Conservation (phyloP, 140 eudicot species). For the Stevia rebaudiana region DNA sequence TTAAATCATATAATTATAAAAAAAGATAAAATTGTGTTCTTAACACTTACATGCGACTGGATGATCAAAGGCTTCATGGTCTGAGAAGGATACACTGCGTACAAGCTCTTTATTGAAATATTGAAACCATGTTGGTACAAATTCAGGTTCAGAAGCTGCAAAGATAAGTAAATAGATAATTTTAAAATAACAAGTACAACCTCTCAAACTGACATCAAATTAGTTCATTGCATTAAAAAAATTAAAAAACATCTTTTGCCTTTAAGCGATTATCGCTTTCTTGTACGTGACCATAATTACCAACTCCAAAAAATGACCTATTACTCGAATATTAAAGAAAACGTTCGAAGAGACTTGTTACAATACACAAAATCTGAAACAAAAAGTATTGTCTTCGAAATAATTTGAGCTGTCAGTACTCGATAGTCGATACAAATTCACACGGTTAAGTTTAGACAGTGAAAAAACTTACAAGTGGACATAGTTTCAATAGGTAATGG, state of each 20-base stretch:
- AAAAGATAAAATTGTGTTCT: not conserved
- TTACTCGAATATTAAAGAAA: not conserved
- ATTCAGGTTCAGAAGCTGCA: slow-evolving; percentile 65
- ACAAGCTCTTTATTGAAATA: slow-evolving; percentile 78
- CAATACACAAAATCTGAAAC: not conserved
- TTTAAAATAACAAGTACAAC: not conserved
- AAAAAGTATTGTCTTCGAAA: not conserved
- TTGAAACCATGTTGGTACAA: slow-evolving; percentile 79
- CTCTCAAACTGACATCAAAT: not conserved
- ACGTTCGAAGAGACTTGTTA: not conserved
- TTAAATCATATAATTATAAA: not conserved
- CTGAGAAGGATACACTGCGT: slow-evolving; percentile 74
- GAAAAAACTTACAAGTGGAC: slow-evolving; percentile 47
- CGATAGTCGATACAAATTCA: slow-evolving; percentile 1
- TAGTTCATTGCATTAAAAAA: slow-evolving; percentile 7
- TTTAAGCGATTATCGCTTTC: slow-evolving; percentile 4
- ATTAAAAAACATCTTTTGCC: slow-evolving; percentile 3
- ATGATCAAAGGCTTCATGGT: slow-evolving; percentile 96
- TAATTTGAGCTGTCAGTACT: not conserved
- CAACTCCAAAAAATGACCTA: not conserved
- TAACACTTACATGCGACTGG: slow-evolving; percentile 83
- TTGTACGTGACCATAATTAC: not conserved
- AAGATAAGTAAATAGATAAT: slow-evolving; percentile 5
- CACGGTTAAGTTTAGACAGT: not conserved
- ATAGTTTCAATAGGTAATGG: slow-evolving; percentile 46